phyloP scores from a whole-genome alignment of 176 grass and related monocot species.

The Hyparrhenia diplandra region DNA sequence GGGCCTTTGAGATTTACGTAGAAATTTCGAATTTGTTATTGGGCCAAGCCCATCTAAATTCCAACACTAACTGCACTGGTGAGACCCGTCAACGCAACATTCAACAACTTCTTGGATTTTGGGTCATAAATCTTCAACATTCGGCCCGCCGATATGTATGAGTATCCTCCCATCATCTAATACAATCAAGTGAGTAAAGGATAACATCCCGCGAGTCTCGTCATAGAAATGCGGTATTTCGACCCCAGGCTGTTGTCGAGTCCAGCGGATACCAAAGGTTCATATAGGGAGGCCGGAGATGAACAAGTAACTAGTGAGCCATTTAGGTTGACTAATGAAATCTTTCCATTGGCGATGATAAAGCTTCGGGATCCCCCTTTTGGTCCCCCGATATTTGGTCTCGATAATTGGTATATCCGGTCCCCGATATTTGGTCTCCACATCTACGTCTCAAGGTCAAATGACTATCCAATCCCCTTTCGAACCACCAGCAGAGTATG shows the following conservation, averaged over 20 bases:
- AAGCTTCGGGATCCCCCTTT: background rate
- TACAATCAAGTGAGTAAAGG: background rate
- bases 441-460: too few relatives aligned
- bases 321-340: background rate
- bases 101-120: background rate
- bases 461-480: too few relatives aligned
- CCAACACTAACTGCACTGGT: too few relatives aligned
- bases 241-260: background rate
- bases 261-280: background rate
- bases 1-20: too few relatives aligned
- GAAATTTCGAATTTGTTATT: too few relatives aligned
- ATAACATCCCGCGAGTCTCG: too few relatives aligned
- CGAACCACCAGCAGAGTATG: too few relatives aligned
- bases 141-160: too few relatives aligned
- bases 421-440: too few relatives aligned
- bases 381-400: background rate
- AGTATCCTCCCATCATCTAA: background rate
- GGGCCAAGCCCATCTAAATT: too few relatives aligned
- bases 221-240: background rate
- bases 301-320: background rate
- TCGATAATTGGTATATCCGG: too few relatives aligned
- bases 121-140: background rate
- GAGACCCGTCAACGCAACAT: too few relatives aligned
- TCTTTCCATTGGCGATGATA: background rate
- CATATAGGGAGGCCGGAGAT: background rate